Evolutionary conservation across 106 monocot species (phyloP).

Genomic region (Phalaenopsis equestris): DNA sequence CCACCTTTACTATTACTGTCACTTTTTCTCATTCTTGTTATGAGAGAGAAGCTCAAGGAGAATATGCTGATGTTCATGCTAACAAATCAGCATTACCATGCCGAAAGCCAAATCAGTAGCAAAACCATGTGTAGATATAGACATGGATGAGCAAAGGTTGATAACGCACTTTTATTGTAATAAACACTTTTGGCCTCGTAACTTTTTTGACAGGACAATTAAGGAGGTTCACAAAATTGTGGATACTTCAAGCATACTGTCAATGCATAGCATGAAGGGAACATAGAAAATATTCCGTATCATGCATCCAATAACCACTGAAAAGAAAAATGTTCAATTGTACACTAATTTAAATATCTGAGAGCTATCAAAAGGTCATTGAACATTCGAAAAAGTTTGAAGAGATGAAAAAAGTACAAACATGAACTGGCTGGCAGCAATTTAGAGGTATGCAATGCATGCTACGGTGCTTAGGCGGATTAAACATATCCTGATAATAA

Average conservation of each 20-base stretch:
- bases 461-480: too few relatives aligned
- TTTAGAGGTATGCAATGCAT: not conserved
- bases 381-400: not conserved
- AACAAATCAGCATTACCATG: too few relatives aligned
- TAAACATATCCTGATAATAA: too few relatives aligned
- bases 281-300: not conserved
- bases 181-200: not conserved
- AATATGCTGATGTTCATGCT: too few relatives aligned
- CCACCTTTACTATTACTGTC: too few relatives aligned
- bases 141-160: not conserved
- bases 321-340: not conserved
- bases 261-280: not conserved
- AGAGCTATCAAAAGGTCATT: not conserved
- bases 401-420: conserved; percentile 2
- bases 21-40: too few relatives aligned
- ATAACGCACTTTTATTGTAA: not conserved
- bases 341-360: not conserved
- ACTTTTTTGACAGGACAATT: not conserved
- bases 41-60: too few relatives aligned
- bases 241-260: not conserved
- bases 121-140: not conserved
- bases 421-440: not conserved
- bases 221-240: not conserved
- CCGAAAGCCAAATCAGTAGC: too few relatives aligned
- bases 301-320: not conserved